phyloP scores from a whole-genome alignment of 768 basidiomycete species.

The Sarcodon sp. region DNA sequence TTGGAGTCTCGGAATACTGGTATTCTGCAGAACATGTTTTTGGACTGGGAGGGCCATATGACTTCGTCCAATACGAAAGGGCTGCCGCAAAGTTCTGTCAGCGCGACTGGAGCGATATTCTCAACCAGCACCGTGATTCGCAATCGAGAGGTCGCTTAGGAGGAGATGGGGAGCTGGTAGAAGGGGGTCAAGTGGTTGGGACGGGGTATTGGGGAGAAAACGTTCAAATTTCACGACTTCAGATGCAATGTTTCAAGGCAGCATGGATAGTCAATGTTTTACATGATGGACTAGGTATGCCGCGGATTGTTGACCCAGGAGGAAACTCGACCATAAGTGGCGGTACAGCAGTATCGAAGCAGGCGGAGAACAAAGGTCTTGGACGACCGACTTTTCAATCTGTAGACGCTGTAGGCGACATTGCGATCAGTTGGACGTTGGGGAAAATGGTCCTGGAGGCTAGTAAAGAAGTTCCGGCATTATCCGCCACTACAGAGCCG shows the following conservation, averaged over 20 bases:
- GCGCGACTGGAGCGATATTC: conserved; percentile 66
- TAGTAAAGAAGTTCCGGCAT: conserved; percentile 64
- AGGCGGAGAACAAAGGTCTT: conserved; percentile 77
- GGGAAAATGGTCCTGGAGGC: conserved; percentile 99
- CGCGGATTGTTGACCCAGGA: conserved; percentile 76
- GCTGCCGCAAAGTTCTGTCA: conserved; percentile 81
- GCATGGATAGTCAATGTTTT: conserved; percentile 96
- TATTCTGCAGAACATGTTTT: conserved; percentile 97
- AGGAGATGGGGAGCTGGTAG: conserved; percentile 53
- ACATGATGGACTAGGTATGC: conserved; percentile 93
- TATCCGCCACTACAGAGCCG: conserved; percentile 33
- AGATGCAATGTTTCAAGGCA: conserved; percentile 99
- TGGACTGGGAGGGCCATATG: conserved; percentile 88
- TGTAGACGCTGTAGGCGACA: conserved; percentile 82
- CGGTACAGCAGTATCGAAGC: conserved; percentile 48
- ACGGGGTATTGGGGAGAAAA: conserved; percentile 57
- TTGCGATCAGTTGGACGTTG: conserved; percentile 94
- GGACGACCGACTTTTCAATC: conserved; percentile 83
- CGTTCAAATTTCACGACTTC: conserved; percentile 73
- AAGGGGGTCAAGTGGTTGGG: conserved; percentile 47
- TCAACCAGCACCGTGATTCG: conserved; percentile 47
- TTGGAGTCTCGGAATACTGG: conserved; percentile 98
- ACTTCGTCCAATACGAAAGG: conserved; percentile 92
- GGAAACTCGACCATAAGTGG: conserved; percentile 64
- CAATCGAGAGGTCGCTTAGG: conserved; percentile 27